Base-by-base conservation (phyloP, 208 protist genomes). In the Trypanosoma scelopori region DNA sequence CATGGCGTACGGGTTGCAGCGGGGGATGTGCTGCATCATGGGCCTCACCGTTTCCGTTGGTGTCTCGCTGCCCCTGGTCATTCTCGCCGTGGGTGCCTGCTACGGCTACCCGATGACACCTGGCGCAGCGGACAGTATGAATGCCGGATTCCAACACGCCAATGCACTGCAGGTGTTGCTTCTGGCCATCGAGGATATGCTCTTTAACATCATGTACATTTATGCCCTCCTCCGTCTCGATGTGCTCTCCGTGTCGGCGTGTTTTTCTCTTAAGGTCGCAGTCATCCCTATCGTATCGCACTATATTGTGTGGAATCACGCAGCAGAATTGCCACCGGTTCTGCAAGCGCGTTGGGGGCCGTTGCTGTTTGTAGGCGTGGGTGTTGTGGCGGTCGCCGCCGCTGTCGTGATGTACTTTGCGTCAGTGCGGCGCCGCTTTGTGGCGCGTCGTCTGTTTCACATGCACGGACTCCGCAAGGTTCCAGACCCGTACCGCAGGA, bases 171-270 rank as follows among this genome's bases (percentile, higher is more conserved):
- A 72, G 20, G n/a, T 48, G 0, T 56, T 18, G 18, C 22, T 74
- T 16, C 42, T 74, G 4, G 57, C 58, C 0, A 16, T 50, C 3
- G 58, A 67, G 43, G 68, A 66, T 22, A 15, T 74, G 12, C n/a
- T 39, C 12, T 61, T 53, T 16, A 67, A 35, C 51, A 22, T 67
- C 43, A 62, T 74, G 43, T 67, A 60, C 47, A 15, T 74, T 3
- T 58, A 64, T 23, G 58, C 68, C 37, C 59, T 67, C 5, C 48
- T 41, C 13, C 61, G 57, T 18, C 30, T 65, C 12, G 68, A 74
- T 32, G 58, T 74, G n/a, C 48, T 65, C 9, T 66, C 68, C 9
- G 68, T 74, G 25, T 65, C 59, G 1, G 68, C 68, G 6, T 65
- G 49, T 23, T 74, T 67, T 43, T 55, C 41, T 13, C 59, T 67